Percentiles rank a stretch among this genome's conserved stretches.
Conservation (phyloP, 176 grass and related monocot genomes). For the Avena atlantica region DNA sequence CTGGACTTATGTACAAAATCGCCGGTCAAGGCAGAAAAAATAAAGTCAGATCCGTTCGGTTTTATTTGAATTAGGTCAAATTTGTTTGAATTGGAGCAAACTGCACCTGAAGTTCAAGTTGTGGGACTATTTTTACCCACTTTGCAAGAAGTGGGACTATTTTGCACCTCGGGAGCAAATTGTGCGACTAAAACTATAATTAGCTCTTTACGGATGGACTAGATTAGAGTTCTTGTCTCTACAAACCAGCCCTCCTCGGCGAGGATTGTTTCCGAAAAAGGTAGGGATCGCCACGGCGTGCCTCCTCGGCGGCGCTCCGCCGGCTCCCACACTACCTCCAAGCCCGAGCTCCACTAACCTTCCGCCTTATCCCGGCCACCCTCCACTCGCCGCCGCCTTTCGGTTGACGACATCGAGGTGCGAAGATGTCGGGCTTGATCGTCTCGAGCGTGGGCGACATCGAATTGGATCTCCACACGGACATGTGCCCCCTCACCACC, state of each 20-base stretch:
- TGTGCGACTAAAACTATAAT: too few species aligned
- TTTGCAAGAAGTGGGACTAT: too few species aligned
- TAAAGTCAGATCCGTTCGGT: too few species aligned
- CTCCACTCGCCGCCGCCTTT: neutral
- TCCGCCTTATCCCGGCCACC: neutral
- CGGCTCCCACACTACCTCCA: neutral
- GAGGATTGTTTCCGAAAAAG: neutral
- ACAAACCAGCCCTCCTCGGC: neutral
- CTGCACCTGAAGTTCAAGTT: too few species aligned
- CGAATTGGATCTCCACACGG: constrained; percentile 77
- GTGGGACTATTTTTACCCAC: too few species aligned
- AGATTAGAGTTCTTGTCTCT: neutral
- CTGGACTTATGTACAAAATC: too few species aligned
- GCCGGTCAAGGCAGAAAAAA: too few species aligned
- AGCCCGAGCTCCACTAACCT: neutral
- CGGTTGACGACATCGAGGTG: neutral
- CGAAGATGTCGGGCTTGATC: constrained; percentile 80
- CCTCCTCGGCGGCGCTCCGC: constrained; percentile 22
- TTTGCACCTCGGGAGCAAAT: too few species aligned
- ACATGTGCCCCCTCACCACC: constrained; percentile 64
- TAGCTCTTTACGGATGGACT: neutral
- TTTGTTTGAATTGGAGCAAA: too few species aligned
- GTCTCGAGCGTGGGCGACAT: constrained; percentile 85
- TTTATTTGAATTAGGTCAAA: too few species aligned
- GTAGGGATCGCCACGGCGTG: neutral